These are phyloP conservation scores for Saturnispora quitensis DNA, from an alignment of 805 yeast species.

Conservation along the genomic window DNA sequence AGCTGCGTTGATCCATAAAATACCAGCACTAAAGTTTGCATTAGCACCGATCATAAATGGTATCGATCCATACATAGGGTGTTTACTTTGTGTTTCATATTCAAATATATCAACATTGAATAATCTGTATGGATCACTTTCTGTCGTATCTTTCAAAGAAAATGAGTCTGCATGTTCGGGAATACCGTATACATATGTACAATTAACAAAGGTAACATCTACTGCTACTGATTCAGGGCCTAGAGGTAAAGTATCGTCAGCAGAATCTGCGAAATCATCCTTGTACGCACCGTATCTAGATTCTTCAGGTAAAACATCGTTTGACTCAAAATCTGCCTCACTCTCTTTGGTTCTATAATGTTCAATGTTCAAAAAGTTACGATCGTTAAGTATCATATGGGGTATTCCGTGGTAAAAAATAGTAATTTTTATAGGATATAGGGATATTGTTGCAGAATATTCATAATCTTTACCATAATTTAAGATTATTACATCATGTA, in stretches of 20 bases:
- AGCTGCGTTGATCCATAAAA: conserved; percentile 89
- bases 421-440: conserved; percentile 42
- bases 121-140: conserved; percentile 69
- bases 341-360: conserved; percentile 51
- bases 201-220: conserved; percentile 61
- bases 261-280: conserved; percentile 64
- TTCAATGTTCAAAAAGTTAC: conserved; percentile 69
- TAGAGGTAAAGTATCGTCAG: conserved; percentile 53
- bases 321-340: conserved; percentile 28
- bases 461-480: conserved; percentile 30
- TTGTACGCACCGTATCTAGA: conserved; percentile 54
- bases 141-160: conserved; percentile 59
- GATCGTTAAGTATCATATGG: conserved; percentile 57
- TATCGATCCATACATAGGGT: conserved; percentile 93
- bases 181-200: conserved; percentile 72
- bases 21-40: conserved; percentile 51
- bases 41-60: conserved; percentile 76
- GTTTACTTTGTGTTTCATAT: conserved; percentile 69
- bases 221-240: conserved; percentile 88
- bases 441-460: conserved; percentile 35
- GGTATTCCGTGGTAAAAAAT: conserved; percentile 36
- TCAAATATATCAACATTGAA: conserved; percentile 94
- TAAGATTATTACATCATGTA: conserved; percentile 15
- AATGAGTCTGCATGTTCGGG: conserved; percentile 92
- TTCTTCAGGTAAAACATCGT: conserved; percentile 49